A percentile compares a stretch with the other conserved stretches of the same genome.
phyloP scores from a whole-genome alignment of 768 basidiomycete genomes.

The Fomitopsis pulvina region DNA sequence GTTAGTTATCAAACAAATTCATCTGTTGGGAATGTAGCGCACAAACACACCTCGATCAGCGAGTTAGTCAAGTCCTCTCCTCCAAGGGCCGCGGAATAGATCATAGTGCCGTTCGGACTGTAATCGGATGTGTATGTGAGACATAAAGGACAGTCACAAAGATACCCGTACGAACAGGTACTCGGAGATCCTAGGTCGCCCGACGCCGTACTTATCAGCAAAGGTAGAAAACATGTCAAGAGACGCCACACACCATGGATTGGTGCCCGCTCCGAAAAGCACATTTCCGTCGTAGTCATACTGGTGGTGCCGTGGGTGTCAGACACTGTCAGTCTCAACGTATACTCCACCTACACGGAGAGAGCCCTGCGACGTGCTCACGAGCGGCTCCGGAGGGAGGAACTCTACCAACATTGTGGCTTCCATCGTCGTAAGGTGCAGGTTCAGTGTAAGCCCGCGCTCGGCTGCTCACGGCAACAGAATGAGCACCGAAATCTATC shows the following conservation, averaged over 20 bases:
- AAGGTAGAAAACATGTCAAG: not conserved
- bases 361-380: not conserved
- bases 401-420: not conserved
- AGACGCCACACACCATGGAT: not conserved
- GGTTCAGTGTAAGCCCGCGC: not conserved
- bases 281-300: not conserved
- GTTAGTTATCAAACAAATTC: too few relatives aligned
- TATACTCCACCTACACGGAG: not conserved
- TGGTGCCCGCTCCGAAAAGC: not conserved
- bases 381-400: not conserved
- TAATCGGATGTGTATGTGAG: not conserved
- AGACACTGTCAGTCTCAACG: not conserved
- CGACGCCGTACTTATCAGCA: not conserved
- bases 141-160: not conserved
- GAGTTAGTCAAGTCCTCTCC: not conserved
- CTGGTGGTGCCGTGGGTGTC: not conserved
- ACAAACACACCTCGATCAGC: not conserved
- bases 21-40: not conserved
- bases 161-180: not conserved
- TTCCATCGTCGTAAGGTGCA: not conserved
- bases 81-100: not conserved
- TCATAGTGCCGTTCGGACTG: not conserved
- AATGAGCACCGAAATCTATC: not conserved
- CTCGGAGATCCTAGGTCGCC: not conserved
- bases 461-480: not conserved